These are phyloP conservation scores for Eurotiales sp. DNA, from an alignment of 2,329 filamentous ascomycete genomes.

Conservation along the genomic window DNA sequence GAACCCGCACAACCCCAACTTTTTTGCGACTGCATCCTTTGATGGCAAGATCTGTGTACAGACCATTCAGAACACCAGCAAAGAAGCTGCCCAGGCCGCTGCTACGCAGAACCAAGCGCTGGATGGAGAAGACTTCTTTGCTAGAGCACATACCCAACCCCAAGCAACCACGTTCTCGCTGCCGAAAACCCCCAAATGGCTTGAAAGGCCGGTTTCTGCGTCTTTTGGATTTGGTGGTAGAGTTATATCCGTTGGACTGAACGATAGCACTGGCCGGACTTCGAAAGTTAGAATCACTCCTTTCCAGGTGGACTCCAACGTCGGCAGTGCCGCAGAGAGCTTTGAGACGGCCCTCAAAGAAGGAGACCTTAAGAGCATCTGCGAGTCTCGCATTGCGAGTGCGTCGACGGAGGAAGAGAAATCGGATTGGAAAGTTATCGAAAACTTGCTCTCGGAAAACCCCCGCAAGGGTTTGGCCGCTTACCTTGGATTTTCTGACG, in stretches of 20 bases:
- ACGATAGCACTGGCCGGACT: slow-evolving; percentile 59
- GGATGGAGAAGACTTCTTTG: slow-evolving; percentile 95
- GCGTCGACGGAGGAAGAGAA: slow-evolving; percentile 86
- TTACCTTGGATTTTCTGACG: slow-evolving; percentile 78
- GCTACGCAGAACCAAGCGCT: slow-evolving; percentile 63
- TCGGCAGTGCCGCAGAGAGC: slow-evolving; percentile 77
- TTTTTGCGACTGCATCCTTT: slow-evolving; percentile 93
- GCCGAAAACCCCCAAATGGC: slow-evolving; percentile 81
- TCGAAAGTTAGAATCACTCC: slow-evolving; percentile 80
- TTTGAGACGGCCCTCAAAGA: slow-evolving; percentile 79
- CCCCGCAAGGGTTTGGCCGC: slow-evolving; percentile 82
- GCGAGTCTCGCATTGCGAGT: slow-evolving; percentile 69
- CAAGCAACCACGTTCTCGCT: slow-evolving; percentile 88
- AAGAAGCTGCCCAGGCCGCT: slow-evolving; percentile 60
- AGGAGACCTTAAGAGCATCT: slow-evolving; percentile 74
- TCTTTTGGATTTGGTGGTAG: slow-evolving; percentile 97
- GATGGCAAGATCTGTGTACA: slow-evolving; percentile 95
- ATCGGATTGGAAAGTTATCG: slow-evolving; percentile 92
- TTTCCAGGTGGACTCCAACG: slow-evolving; percentile 82
- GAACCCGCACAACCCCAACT: slow-evolving; percentile 86
- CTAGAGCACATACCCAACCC: slow-evolving; percentile 84
- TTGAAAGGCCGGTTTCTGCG: slow-evolving; percentile 77
- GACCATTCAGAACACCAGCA: slow-evolving; percentile 89
- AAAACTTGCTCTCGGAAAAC: slow-evolving; percentile 79
- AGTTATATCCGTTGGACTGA: slow-evolving; percentile 67